phyloP scores from a whole-genome alignment of 1,139 yeast genomes.

The Meyerozyma guilliermondii region DNA sequence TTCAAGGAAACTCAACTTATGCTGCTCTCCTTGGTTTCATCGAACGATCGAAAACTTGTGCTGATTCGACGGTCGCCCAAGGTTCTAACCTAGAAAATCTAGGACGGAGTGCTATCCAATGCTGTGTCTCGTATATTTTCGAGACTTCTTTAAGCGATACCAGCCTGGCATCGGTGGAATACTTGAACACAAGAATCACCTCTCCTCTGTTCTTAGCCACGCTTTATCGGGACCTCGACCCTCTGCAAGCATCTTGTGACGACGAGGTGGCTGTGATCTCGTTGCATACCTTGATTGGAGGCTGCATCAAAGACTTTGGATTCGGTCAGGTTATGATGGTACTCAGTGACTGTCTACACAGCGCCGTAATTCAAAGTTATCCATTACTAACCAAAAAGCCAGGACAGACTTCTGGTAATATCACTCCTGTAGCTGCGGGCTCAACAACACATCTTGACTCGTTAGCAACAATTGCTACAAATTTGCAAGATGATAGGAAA shows the following conservation, averaged over 20 bases:
- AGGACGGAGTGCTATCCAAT: background rate
- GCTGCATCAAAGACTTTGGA: slow-evolving; percentile 74
- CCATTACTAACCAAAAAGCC: slow-evolving; percentile 49
- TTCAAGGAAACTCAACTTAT: background rate
- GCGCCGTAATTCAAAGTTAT: slow-evolving; percentile 55
- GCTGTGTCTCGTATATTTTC: slow-evolving; percentile 5
- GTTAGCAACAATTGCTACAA: slow-evolving; percentile 4
- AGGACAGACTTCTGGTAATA: background rate
- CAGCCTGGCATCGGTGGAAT: slow-evolving; percentile 42
- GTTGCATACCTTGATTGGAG: slow-evolving; percentile 59
- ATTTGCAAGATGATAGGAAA: slow-evolving; percentile 5
- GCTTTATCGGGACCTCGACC: slow-evolving; percentile 48
- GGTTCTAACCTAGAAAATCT: background rate
- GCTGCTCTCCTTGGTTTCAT: background rate
- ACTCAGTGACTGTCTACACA: slow-evolving; percentile 63
- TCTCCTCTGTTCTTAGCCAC: slow-evolving; percentile 40
- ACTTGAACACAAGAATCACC: slow-evolving; percentile 49
- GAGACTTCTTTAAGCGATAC: slow-evolving; percentile 14
- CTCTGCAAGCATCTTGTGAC: slow-evolving; percentile 27
- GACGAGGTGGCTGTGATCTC: slow-evolving; percentile 48
- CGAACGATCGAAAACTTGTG: slow-evolving; percentile 3
- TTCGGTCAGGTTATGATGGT: slow-evolving; percentile 62
- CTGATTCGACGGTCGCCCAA: background rate
- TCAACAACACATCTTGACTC: slow-evolving; percentile 5
- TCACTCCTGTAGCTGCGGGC: too few relatives aligned